Conservation (phyloP, 2,329 filamentous ascomycete species). For the Phyllachora maydis region DNA sequence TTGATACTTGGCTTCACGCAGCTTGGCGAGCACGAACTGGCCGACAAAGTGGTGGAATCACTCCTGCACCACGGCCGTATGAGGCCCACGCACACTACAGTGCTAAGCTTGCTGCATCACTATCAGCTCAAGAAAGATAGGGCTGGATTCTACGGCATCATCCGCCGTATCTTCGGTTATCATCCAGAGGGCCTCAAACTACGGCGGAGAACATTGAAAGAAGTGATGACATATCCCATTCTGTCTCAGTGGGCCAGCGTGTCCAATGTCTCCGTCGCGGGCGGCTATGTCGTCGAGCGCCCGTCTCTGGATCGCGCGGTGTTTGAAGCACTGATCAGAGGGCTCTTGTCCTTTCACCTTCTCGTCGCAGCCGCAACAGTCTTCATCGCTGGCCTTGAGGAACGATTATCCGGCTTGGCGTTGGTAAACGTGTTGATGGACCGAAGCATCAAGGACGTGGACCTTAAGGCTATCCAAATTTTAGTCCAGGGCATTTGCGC, state of each 20-base stretch:
- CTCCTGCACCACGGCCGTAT: constrained; percentile 22
- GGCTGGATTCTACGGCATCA: constrained; percentile 18
- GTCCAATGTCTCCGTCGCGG: constrained; percentile 5
- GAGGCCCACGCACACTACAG: constrained; percentile 25
- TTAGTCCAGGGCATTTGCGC: constrained; percentile 11
- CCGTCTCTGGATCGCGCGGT: constrained; percentile 15
- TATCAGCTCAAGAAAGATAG: constrained; percentile 20
- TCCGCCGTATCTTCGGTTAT: constrained; percentile 22
- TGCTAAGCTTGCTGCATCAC: constrained; percentile 27
- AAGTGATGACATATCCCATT: constrained; percentile 8
- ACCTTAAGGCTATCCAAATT: constrained; percentile 13
- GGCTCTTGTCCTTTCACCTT: constrained; percentile 24
- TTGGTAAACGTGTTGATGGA: constrained; percentile 18
- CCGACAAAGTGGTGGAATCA: constrained; percentile 28
- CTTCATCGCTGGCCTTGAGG: constrained; percentile 17
- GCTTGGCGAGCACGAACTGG: constrained; percentile 24
- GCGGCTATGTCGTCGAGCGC: constrained; percentile 17
- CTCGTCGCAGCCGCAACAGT: constrained; percentile 21
- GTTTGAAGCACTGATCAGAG: constrained; percentile 22
- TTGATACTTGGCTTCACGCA: constrained; percentile 46
- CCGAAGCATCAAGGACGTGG: constrained; percentile 17
- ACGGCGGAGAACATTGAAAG: constrained; percentile 12
- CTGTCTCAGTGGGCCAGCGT: constrained; percentile 11
- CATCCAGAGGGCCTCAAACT: constrained; percentile 19
- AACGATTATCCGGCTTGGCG: constrained; percentile 11